A percentile compares a stretch with the other conserved stretches of the same genome.
These are phyloP conservation scores for Trichosporon sp. DNA, from an alignment of 1,284 basidiomycete species.

Conservation along the genomic window DNA sequence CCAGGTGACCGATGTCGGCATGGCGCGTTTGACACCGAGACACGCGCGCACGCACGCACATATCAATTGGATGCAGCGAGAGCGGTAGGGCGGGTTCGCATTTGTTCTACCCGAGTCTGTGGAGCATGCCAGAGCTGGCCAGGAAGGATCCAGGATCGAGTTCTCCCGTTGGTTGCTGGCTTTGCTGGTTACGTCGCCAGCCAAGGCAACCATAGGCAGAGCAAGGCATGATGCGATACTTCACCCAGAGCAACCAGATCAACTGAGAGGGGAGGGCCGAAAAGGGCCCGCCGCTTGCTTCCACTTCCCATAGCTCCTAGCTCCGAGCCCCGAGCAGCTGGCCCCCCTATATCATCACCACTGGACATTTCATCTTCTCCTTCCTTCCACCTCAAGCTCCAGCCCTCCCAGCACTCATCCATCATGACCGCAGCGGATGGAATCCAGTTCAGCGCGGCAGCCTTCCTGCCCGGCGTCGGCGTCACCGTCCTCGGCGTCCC, in stretches of 20 bases:
- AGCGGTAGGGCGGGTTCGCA: not conserved
- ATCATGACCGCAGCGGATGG: slow-evolving; percentile 1
- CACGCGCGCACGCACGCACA: not conserved
- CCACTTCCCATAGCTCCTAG: not conserved
- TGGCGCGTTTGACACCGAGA: not conserved
- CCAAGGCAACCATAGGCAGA: too few relatives aligned
- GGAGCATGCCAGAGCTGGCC: not conserved
- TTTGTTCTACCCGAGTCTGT: not conserved
- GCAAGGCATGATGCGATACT: too few relatives aligned
- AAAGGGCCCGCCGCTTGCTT: not conserved
- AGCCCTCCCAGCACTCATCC: not conserved
- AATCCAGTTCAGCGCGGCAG: slow-evolving; percentile 2
- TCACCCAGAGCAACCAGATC: too few relatives aligned
- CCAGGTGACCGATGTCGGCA: not conserved
- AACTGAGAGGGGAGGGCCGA: not conserved
- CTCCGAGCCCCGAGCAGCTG: not conserved
- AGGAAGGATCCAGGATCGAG: too few relatives aligned
- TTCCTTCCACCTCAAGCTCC: not conserved
- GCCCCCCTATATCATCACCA: not conserved
- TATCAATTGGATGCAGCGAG: too few relatives aligned
- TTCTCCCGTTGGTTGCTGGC: too few relatives aligned
- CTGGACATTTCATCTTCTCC: not conserved
- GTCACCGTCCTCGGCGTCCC: not conserved
- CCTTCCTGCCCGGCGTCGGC: not conserved
- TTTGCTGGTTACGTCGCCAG: not conserved